Percentiles rank a stretch among this genome's conserved stretches.
These are phyloP conservation scores for Wallacemonas sp. DNA, from an alignment of 208 protist genomes.

Conservation along the genomic window DNA sequence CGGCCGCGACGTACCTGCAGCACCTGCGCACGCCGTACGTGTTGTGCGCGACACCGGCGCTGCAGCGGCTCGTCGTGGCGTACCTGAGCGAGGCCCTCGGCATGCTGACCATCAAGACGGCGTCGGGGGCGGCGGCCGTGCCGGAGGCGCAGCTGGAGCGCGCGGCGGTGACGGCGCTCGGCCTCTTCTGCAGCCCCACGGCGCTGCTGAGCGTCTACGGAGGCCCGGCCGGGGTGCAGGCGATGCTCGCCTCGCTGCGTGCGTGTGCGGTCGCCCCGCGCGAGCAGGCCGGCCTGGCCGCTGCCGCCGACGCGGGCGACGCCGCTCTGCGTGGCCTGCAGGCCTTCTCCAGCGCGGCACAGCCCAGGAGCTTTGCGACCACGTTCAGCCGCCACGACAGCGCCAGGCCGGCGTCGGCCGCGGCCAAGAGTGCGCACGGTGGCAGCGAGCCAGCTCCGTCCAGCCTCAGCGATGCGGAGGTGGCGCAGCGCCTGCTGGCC, in stretches of 20 bases:
- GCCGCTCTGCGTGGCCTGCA: constrained; percentile 13
- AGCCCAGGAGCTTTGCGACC: constrained; percentile 1
- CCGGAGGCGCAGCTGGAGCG: constrained; percentile 38
- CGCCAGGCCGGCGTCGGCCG: too few species aligned
- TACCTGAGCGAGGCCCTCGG: constrained; percentile 45
- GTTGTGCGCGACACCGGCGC: constrained; percentile 34
- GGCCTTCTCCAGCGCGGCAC: constrained; percentile 29
- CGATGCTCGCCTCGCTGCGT: neutral
- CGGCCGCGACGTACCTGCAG: constrained; percentile 62
- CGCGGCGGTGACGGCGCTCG: constrained; percentile 40
- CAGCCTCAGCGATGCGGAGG: constrained; percentile 27
- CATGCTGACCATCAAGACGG: constrained; percentile 5
- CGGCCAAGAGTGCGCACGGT: too few species aligned
- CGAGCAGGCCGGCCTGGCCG: constrained; percentile 14
- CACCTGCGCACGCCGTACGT: constrained; percentile 42
- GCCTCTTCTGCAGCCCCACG: constrained; percentile 41
- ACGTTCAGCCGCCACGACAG: neutral
- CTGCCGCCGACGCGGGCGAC: constrained; percentile 10
- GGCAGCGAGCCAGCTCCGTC: neutral
- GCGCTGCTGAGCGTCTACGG: constrained; percentile 43
- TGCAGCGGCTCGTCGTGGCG: constrained; percentile 51
- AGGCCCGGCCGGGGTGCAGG: neutral
- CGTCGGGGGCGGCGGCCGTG: constrained; percentile 14
- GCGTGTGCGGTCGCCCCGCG: constrained; percentile 10
- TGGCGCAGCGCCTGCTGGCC: constrained; percentile 58